Base-by-base conservation (phyloP, 179 eudicot species). In the Nepenthes alata region DNA sequence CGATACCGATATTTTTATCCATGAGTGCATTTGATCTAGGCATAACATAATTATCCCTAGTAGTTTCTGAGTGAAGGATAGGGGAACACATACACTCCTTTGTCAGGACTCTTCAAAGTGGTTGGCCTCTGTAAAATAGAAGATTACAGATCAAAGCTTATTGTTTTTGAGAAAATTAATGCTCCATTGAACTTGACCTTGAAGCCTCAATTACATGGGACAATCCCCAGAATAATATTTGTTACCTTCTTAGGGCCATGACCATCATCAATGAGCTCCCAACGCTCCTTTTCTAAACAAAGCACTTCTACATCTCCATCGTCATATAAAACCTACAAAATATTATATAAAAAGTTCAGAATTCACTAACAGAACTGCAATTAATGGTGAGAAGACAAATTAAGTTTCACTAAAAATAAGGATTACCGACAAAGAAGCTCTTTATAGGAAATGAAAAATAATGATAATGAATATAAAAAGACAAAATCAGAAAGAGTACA, bases 301-400 rank as follows among this genome's bases (percentile, higher is more conserved):
- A 89, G 85, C 70, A 93, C 95, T 80, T 93, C 98, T 63, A 89
- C 93, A 48, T 93, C 98, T 41, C 93, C 95, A 66, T 93, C 98
- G 53, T 81, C 77, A 69, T 93, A 93, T 51, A 83, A 67, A 41
- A 93, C 76, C 95, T 90, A 71, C 57, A 41, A 64, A 25, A 25
- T 25, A 25, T 25, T 25, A 25, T 35, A 58, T 36, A 10, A 47
- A 55, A 53, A 55, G 11, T 39, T 41, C 7, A 55, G 62, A 65
- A 59, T 39, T 13, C n/a, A 7, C 12, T 44, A 6, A n/a, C 36
- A 11, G 51, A 67, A 59, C 57, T 25, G 25, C 45, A 4, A 35
- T 8, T 16, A 48, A 25, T 25, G 25, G 34, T 2, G 52, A 41
- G 49, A 25, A 25, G 25, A 25, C 25, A 25, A 25, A 25, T 25